Percentiles rank a stretch among this genome's conserved stretches.
Evolutionary conservation across 164 flowering plant species (phyloP).

Genomic region (Litsea cubeba): DNA sequence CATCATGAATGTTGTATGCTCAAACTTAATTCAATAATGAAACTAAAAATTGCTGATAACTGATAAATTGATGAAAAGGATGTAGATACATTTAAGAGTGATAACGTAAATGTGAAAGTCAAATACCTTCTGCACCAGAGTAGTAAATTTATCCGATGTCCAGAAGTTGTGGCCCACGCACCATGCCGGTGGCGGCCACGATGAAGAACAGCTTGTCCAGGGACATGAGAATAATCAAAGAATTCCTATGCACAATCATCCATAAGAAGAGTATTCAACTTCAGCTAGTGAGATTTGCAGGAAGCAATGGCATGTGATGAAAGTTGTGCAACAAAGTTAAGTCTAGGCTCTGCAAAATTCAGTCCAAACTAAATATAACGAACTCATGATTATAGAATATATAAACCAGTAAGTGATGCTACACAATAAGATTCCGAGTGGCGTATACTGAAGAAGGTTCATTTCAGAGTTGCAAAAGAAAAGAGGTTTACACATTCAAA

Average conservation of each 20-base stretch:
- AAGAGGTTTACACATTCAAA: background rate
- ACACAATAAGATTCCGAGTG: background rate
- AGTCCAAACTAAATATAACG: too few species aligned
- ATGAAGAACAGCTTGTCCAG: constrained; percentile 88
- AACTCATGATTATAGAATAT: too few species aligned
- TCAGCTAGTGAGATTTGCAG: background rate
- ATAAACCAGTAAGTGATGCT: background rate
- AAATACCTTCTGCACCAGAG: constrained; percentile 95
- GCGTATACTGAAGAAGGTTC: too few species aligned
- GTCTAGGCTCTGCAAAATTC: background rate
- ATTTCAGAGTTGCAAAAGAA: too few species aligned
- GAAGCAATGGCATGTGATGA: background rate
- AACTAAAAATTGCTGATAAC: too few species aligned
- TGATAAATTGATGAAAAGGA: too few species aligned
- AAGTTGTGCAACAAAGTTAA: background rate
- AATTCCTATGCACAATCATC: constrained; percentile 49
- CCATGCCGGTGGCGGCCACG: constrained; percentile 99
- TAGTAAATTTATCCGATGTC: constrained; percentile 72
- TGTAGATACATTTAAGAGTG: background rate
- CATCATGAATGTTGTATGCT: too few species aligned
- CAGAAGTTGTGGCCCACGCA: constrained; percentile 83
- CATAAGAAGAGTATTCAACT: constrained; percentile 5
- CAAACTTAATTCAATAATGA: too few species aligned
- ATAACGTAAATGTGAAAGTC: background rate
- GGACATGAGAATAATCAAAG: constrained; percentile 76